These are phyloP conservation scores for Candida gigantensis DNA, from an alignment of 1,139 yeast species.

Conservation along the genomic window DNA sequence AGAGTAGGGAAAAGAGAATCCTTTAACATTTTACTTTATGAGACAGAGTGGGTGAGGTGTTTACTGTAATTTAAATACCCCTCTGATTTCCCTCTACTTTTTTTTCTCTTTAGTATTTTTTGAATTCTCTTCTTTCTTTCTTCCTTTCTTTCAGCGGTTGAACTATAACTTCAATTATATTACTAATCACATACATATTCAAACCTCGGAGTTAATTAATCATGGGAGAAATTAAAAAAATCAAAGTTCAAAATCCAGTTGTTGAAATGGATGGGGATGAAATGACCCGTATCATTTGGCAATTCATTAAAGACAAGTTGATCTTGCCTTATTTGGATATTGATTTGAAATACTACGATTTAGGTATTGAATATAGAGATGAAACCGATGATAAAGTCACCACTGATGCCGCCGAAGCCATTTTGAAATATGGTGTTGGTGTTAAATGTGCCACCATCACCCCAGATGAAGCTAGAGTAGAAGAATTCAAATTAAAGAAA, in stretches of 20 bases:
- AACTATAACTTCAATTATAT: too few relatives aligned
- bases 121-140: too few relatives aligned
- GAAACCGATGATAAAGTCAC: slow-evolving; percentile 87
- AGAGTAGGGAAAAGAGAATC: too few relatives aligned
- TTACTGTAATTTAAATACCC: too few relatives aligned
- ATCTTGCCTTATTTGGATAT: slow-evolving; percentile 83
- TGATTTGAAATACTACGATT: slow-evolving; percentile 88
- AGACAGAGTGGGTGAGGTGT: too few relatives aligned
- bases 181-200: too few relatives aligned
- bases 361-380: slow-evolving; percentile 84
- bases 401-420: slow-evolving; percentile 86
- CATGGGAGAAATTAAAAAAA: slow-evolving; percentile 40
- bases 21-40: too few relatives aligned
- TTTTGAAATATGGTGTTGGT: slow-evolving; percentile 85
- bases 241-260: slow-evolving; percentile 82
- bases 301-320: slow-evolving; percentile 76
- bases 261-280: slow-evolving; percentile 98
- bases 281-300: slow-evolving; percentile 93
- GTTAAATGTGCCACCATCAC: slow-evolving; percentile 97
- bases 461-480: slow-evolving; percentile 95
- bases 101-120: too few relatives aligned
- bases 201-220: too few relatives aligned
- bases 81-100: too few relatives aligned
- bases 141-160: too few relatives aligned
- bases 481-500: slow-evolving; percentile 84